phyloP scores from a whole-genome alignment of 768 basidiomycete species.

The Macrolepiota albuminosa region DNA sequence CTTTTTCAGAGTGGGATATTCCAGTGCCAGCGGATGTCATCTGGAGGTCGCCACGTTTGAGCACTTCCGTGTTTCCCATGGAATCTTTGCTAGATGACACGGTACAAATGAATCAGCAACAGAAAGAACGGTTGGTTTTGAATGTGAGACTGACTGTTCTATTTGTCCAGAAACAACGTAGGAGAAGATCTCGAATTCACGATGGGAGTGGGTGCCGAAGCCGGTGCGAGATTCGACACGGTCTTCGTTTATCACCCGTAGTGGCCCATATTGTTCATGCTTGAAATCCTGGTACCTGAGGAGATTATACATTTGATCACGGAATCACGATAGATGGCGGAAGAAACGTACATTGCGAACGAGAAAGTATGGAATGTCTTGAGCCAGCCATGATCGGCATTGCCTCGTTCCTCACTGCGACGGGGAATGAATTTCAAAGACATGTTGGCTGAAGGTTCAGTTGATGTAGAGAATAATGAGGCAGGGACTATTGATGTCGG shows the following conservation, averaged over 20 bases:
- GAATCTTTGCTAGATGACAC: constrained; percentile 67
- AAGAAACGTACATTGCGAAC: constrained; percentile 53
- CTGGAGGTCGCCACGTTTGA: constrained; percentile 87
- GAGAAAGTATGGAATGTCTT: constrained; percentile 87
- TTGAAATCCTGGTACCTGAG: constrained; percentile 54
- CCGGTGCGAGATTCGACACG: constrained; percentile 73
- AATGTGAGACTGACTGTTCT: constrained; percentile 57
- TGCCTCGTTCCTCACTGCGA: constrained; percentile 58
- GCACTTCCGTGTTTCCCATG: constrained; percentile 86
- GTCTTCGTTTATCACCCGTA: constrained; percentile 93
- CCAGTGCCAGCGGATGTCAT: constrained; percentile 92
- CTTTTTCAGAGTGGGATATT: constrained; percentile 72
- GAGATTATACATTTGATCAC: background rate
- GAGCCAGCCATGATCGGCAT: constrained; percentile 81
- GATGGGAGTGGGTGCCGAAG: constrained; percentile 82
- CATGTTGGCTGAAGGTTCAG: no score
- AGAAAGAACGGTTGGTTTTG: background rate
- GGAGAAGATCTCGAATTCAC: constrained; percentile 88
- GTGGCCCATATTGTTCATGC: constrained; percentile 61
- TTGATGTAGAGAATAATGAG: no score
- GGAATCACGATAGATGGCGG: background rate
- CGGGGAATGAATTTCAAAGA: no score
- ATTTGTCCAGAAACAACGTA: constrained; percentile 78
- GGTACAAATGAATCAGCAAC: background rate
- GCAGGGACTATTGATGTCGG: constrained; percentile 32